Percentiles rank a stretch among this genome's conserved stretches.
Evolutionary conservation across 2,329 filamentous ascomycete genomes (phyloP).

Genomic region (Talaromyces pinophilus): DNA sequence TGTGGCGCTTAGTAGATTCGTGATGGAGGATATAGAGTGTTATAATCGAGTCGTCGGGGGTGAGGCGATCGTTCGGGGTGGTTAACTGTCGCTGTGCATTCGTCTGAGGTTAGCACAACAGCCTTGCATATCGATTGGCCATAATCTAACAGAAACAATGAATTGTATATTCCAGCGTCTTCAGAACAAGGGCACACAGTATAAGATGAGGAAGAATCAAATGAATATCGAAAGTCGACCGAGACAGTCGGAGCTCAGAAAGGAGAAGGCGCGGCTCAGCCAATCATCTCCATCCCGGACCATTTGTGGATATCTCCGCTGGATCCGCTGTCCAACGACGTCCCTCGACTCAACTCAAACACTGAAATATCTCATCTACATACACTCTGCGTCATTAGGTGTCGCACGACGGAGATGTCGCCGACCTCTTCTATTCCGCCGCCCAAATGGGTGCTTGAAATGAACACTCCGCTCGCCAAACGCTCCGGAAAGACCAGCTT

Average conservation of each 20-base stretch:
- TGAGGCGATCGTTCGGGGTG: background rate
- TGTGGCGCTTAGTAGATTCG: background rate
- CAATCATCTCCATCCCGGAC: background rate
- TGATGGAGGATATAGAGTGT: background rate
- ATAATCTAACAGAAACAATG: background rate
- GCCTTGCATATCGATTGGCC: background rate
- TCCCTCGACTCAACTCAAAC: background rate
- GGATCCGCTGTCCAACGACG: conserved; percentile 7
- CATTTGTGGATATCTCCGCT: conserved; percentile 11
- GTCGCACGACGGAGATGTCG: conserved; percentile 24
- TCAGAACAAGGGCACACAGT: too few relatives aligned
- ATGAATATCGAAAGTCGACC: background rate
- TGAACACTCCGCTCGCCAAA: conserved; percentile 68
- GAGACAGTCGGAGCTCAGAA: conserved; percentile 10
- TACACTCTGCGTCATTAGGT: background rate
- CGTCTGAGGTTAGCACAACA: background rate
- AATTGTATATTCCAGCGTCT: too few relatives aligned
- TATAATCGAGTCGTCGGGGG: background rate
- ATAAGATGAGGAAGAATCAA: background rate
- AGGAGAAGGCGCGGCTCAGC: conserved; percentile 3
- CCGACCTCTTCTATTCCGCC: conserved; percentile 48
- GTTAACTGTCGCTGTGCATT: conserved; percentile 5
- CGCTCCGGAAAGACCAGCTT: conserved; percentile 68
- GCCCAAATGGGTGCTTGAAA: conserved; percentile 80
- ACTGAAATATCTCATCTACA: background rate